A percentile compares a stretch with the other conserved stretches of the same genome.
Conservation (phyloP, 2,329 filamentous ascomycete genomes). For the Monilinia polystroma region DNA sequence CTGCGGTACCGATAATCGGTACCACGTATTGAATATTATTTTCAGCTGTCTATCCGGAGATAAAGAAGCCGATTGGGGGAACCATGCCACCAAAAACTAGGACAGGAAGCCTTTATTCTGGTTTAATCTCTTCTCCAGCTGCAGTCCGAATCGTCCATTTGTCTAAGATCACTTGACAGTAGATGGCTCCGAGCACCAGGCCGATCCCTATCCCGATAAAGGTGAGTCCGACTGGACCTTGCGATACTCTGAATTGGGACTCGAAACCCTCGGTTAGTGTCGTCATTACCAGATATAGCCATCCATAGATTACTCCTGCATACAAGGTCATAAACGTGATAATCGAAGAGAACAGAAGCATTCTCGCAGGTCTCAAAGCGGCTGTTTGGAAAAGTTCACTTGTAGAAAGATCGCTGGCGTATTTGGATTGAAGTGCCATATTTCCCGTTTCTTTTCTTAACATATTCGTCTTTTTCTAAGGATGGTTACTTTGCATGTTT, state of each 20-base stretch:
- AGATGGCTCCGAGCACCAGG: background rate
- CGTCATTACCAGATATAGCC: too few relatives aligned
- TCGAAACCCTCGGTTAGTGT: background rate
- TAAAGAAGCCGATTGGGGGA: slow-evolving; percentile 47
- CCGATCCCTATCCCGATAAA: background rate
- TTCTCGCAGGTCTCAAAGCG: background rate
- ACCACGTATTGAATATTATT: background rate
- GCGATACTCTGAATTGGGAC: background rate
- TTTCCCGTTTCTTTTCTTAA: slow-evolving; percentile 53
- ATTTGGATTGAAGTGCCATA: slow-evolving; percentile 47
- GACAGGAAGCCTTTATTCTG: slow-evolving; percentile 46
- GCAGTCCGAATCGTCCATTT: background rate
- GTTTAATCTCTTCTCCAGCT: slow-evolving; percentile 24
- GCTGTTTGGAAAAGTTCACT: slow-evolving; percentile 32
- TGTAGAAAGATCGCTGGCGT: slow-evolving; percentile 39
- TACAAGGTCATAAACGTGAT: background rate
- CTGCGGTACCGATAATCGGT: background rate
- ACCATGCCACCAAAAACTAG: slow-evolving; percentile 40
- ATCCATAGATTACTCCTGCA: too few relatives aligned
- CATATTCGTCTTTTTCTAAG: slow-evolving; percentile 44
- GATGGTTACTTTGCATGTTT: slow-evolving; percentile 50
- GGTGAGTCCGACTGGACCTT: background rate
- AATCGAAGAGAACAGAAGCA: background rate
- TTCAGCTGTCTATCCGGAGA: slow-evolving; percentile 47
- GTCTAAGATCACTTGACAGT: background rate